phyloP scores from a whole-genome alignment of 371 early-diverging fungal genomes.

The Chytridium lagenaria region DNA sequence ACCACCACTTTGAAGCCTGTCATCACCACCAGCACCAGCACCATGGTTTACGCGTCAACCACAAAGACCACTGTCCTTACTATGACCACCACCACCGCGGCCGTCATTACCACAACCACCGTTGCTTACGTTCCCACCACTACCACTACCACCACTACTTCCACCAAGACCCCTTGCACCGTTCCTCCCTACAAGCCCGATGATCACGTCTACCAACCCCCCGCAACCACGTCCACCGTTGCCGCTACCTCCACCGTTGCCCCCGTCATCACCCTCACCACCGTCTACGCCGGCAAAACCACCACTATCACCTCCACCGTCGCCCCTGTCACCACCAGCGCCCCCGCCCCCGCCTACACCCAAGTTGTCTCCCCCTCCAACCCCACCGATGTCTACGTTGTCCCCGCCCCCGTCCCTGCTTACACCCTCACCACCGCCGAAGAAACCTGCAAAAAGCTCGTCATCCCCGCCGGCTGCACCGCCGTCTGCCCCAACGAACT shows the following conservation, averaged over 20 bases:
- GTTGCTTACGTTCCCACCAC: neutral
- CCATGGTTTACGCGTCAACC: neutral
- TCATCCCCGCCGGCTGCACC: slow-evolving; percentile 8
- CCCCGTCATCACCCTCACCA: neutral
- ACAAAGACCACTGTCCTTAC: neutral
- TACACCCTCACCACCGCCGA: slow-evolving; percentile 4
- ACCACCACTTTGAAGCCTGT: too few relatives aligned
- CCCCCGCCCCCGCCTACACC: neutral
- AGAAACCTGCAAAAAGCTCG: slow-evolving; percentile 16
- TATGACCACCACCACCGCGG: neutral
- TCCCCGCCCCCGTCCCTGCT: neutral
- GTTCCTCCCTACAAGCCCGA: slow-evolving; percentile 5
- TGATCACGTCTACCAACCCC: slow-evolving; percentile 1
- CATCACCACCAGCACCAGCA: neutral
- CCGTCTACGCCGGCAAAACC: neutral
- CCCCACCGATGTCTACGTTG: slow-evolving; percentile 3
- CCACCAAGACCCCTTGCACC: too few relatives aligned
- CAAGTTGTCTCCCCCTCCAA: neutral
- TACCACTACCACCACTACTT: neutral
- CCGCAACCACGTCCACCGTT: slow-evolving; percentile 3
- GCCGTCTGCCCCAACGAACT: slow-evolving; percentile 6
- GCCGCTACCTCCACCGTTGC: slow-evolving; percentile 5
- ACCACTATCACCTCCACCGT: neutral
- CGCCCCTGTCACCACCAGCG: neutral
- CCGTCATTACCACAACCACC: slow-evolving; percentile 3